These are phyloP conservation scores for Calonectria pteridis DNA, from an alignment of 2,329 filamentous ascomycete species.

Conservation along the genomic window DNA sequence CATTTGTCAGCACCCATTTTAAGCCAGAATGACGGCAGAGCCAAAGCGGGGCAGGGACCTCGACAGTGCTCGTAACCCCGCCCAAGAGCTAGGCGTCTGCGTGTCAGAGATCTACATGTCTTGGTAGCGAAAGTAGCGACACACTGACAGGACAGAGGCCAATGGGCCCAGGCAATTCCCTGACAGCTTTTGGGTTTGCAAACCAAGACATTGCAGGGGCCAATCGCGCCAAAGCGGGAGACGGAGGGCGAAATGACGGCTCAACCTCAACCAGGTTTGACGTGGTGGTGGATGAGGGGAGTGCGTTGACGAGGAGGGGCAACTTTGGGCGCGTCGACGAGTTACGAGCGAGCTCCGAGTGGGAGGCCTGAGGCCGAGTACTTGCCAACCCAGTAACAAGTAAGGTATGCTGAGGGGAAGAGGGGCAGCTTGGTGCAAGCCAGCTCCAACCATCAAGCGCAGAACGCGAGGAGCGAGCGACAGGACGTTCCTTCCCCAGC, in stretches of 20 bases:
- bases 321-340: background rate
- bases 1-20: slow-evolving; percentile 40
- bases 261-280: background rate
- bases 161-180: slow-evolving; percentile 1
- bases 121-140: background rate
- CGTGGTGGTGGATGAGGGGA: slow-evolving; percentile 1
- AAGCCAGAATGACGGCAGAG: slow-evolving; percentile 41
- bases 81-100: slow-evolving; percentile 17
- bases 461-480: slow-evolving; percentile 13
- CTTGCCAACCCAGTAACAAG: background rate
- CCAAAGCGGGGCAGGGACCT: slow-evolving; percentile 35
- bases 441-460: slow-evolving; percentile 15
- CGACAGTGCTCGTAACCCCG: slow-evolving; percentile 30
- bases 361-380: slow-evolving; percentile 6
- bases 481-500: slow-evolving; percentile 10
- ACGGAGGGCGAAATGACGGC: background rate
- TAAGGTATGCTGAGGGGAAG: background rate
- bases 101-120: background rate
- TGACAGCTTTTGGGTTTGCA: background rate
- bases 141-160: background rate
- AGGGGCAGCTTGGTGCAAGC: slow-evolving; percentile 11
- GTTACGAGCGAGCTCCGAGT: background rate
- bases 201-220: background rate
- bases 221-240: background rate
- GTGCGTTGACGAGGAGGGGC: slow-evolving; percentile 7